Conservation (phyloP, 768 basidiomycete genomes). For the Suillus clintonianus region DNA sequence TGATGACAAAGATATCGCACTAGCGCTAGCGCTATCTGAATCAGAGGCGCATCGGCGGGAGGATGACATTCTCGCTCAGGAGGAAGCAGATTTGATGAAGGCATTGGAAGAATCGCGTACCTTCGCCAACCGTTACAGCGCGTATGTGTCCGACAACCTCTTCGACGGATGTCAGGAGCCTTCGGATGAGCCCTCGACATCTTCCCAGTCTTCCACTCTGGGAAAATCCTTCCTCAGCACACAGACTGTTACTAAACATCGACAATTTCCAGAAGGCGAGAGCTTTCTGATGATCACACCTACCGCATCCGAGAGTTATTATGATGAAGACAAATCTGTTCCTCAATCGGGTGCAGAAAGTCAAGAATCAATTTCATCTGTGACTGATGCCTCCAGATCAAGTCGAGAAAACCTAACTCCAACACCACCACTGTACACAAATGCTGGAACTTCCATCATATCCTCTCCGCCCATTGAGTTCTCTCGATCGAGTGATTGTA, state of each 20-base stretch:
- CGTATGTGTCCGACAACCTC: background rate
- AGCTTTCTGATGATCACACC: conserved; percentile 35
- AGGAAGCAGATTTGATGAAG: conserved; percentile 67
- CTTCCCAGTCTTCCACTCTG: conserved; percentile 11
- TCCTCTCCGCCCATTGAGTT: conserved; percentile 16
- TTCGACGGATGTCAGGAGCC: background rate
- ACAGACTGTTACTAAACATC: conserved; percentile 7
- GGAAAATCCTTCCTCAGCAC: conserved; percentile 15
- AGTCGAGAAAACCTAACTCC: conserved; percentile 11
- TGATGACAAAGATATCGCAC: conserved; percentile 47
- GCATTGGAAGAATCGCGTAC: conserved; percentile 60
- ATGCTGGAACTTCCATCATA: conserved; percentile 7
- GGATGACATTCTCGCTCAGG: conserved; percentile 32
- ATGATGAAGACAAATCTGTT: conserved; percentile 24
- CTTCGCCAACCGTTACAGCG: conserved; percentile 12
- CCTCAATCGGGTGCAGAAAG: conserved; percentile 24
- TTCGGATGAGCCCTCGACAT: conserved; percentile 8
- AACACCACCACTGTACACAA: conserved; percentile 27
- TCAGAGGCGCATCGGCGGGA: conserved; percentile 39
- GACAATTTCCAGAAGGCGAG: conserved; percentile 20
- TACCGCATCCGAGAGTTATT: conserved; percentile 17
- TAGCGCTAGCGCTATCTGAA: conserved; percentile 47
- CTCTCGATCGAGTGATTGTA: background rate
- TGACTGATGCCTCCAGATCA: conserved; percentile 4
- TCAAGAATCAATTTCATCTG: conserved; percentile 8